A percentile compares a stretch with the other conserved stretches of the same genome.
Conservation (phyloP, 257 asterid genomes). For the Phtheirospermum japonicum region DNA sequence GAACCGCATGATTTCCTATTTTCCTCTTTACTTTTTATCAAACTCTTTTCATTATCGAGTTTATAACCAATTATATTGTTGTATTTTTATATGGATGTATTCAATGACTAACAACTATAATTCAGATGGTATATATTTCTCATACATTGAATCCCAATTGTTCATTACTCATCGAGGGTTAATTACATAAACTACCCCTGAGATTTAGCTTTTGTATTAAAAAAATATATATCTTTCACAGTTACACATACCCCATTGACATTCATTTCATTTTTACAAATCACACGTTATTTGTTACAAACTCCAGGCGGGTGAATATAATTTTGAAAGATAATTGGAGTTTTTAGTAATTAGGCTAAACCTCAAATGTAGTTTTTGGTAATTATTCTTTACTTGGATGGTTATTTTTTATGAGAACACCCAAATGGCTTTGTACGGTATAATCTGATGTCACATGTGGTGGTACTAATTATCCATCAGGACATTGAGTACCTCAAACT, state of each 20-base stretch:
- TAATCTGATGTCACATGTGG: background rate
- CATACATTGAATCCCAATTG: background rate
- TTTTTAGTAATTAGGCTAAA: background rate
- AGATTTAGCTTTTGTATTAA: background rate
- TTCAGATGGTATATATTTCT: no score
- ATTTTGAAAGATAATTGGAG: background rate
- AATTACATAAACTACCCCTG: background rate
- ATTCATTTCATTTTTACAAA: background rate
- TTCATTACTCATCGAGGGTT: background rate
- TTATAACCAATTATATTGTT: no score
- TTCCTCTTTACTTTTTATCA: no score
- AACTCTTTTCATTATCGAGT: background rate
- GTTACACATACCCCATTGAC: background rate
- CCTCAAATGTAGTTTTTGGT: background rate
- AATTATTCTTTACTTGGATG: no score
- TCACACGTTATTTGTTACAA: background rate
- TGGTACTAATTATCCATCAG: slow-evolving; percentile 32
- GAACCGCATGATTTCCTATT: slow-evolving; percentile 1
- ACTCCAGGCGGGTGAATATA: background rate
- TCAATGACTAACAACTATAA: no score
- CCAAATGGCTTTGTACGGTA: background rate
- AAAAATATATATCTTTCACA: no score
- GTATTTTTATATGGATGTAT: no score
- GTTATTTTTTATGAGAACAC: background rate
- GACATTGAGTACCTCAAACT: slow-evolving; percentile 85